Conservation (phyloP, 164 flowering plant species). For the Stephania cephalantha region DNA sequence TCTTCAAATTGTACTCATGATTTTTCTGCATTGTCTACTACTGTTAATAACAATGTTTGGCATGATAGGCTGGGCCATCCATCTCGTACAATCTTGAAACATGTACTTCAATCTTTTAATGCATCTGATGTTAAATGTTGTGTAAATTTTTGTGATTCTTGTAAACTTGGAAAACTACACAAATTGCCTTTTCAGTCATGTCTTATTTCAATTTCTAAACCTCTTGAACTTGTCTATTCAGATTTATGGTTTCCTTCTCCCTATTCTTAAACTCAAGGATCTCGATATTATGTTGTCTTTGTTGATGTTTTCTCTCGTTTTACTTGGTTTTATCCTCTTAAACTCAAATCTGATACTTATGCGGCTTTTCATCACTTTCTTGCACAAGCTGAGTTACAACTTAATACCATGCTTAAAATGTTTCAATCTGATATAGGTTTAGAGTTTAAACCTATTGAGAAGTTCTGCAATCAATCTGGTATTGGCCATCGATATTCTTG, state of each 20-base stretch:
- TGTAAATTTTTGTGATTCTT: no score
- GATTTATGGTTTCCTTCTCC: neutral
- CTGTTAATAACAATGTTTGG: no score
- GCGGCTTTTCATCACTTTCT: neutral
- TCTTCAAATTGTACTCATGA: no score
- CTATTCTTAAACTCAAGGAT: no score
- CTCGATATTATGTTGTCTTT: neutral
- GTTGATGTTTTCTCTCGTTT: neutral
- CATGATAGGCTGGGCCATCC: no score
- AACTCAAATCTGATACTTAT: neutral
- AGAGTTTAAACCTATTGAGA: neutral
- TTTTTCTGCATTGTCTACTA: no score
- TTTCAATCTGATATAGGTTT: neutral
- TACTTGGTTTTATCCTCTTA: neutral
- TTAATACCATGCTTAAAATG: neutral
- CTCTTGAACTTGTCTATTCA: neutral
- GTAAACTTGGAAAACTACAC: no score
- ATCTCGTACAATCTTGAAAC: no score
- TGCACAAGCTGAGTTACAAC: neutral
- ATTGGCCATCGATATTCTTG: neutral
- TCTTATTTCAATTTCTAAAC: no score
- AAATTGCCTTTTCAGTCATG: no score
- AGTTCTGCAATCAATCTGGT: neutral
- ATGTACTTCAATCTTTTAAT: no score
- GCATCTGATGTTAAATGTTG: no score